Base-by-base conservation (phyloP, 208 protist genomes). In the Leishmania amazonensis region DNA sequence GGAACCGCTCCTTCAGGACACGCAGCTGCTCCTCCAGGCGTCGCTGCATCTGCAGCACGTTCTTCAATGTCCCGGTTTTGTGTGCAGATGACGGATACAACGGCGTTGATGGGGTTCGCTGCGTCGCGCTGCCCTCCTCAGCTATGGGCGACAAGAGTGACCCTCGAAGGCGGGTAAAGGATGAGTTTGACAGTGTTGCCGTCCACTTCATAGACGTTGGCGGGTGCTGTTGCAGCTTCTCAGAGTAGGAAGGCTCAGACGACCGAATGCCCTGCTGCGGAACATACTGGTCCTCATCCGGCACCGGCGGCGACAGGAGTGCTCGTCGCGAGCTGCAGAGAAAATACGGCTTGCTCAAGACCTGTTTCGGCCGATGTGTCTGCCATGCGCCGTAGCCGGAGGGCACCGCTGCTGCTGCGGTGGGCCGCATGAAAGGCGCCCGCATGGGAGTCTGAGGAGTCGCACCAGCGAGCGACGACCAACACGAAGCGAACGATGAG, bases 1-100 rank as follows among this genome's bases (percentile, higher is more conserved):
- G 60, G 76, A 85, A 85, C n/a, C 74, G 77, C 60, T 78, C 78
- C 45, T 81, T 85, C 47, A 82, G 31, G 1, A 85, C 4, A 21
- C 64, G 70, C 24, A 85, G 74, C 74, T 73, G 73, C 47, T 82
- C 78, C 57, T 81, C 78, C 11, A 85, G 64, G 31, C 76, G 73
- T 3, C 62, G 72, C 38, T 85, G 83, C 72, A 82, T 81, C 62
- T 76, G 38, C 45, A 79, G 71, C 73, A 81, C 78, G 15, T 76
- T 57, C 4, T n/a, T 82, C 65, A 82, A 42, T 6, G 78, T 72
- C 17, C 31, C 45, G 0, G 45, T 49, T 6, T 71, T 47, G 31
- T 79, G 78, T 3, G 54, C 31, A 1, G 64, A 47, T 3, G 68
- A n/a, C 2, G 35, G 62, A 35, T 53, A 49, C 6, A 82, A 53